Percentiles rank a stretch among this genome's conserved stretches.
phyloP scores from a whole-genome alignment of 768 basidiomycete species.

The Artomyces pyxidatus region DNA sequence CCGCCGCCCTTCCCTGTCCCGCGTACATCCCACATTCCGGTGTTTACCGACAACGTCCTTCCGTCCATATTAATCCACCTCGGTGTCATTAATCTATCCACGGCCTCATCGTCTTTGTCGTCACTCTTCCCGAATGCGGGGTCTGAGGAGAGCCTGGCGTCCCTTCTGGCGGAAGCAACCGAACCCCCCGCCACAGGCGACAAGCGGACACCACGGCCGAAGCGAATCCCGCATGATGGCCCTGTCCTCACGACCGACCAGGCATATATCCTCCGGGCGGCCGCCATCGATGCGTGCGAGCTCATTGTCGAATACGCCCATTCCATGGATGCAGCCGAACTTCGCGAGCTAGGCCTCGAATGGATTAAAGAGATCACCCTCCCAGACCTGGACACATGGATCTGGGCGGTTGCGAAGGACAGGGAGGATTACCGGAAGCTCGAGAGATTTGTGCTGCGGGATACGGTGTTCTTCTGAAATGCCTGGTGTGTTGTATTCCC shows the following conservation, averaged over 20 bases:
- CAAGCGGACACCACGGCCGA: slow-evolving; percentile 15
- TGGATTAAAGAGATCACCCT: slow-evolving; percentile 53
- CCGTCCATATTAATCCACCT: slow-evolving; percentile 77
- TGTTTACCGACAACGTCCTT: slow-evolving; percentile 77
- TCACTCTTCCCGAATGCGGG: slow-evolving; percentile 42
- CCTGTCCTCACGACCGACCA: slow-evolving; percentile 52
- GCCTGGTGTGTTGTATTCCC: background rate
- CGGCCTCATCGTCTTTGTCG: slow-evolving; percentile 28
- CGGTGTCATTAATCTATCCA: slow-evolving; percentile 62
- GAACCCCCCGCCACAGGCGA: slow-evolving; percentile 7
- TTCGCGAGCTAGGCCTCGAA: slow-evolving; percentile 20
- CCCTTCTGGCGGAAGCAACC: slow-evolving; percentile 31
- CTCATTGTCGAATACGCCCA: slow-evolving; percentile 50
- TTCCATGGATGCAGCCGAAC: slow-evolving; percentile 22
- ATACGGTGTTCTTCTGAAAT: slow-evolving; percentile 63
- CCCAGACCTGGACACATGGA: slow-evolving; percentile 64
- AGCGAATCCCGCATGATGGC: slow-evolving; percentile 31
- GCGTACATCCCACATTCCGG: slow-evolving; percentile 46
- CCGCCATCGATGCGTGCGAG: slow-evolving; percentile 75
- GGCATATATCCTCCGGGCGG: slow-evolving; percentile 67
- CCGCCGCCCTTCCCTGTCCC: slow-evolving; percentile 56
- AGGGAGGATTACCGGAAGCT: slow-evolving; percentile 60
- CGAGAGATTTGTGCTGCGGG: slow-evolving; percentile 54
- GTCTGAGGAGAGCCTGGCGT: slow-evolving; percentile 28
- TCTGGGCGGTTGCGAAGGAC: slow-evolving; percentile 81